Evolutionary conservation across 345 rosid species (phyloP), one percentile per base, ranked within the genome.

Genomic region (Aethionema arabicum): DNA sequence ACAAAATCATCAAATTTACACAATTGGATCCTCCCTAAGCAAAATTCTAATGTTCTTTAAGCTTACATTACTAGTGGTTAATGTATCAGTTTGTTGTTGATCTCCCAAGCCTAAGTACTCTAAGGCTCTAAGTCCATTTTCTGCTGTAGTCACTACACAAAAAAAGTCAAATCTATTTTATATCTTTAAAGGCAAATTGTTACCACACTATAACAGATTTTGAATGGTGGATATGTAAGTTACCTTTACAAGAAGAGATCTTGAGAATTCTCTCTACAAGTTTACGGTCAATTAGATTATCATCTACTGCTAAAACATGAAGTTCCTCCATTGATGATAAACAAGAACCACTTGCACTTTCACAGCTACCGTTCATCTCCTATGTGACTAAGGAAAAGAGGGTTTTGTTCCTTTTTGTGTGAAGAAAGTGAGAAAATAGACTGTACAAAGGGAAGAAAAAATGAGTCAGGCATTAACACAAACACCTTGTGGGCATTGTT

Each of bases 251-350:
- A 63, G 86, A 81, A 29, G 87, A 88, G 67, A 75, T 84, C 67
- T 73, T 78, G 54, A 88, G 84, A 37, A 90, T 65, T 45, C 56
- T 80, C 69, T 90, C 95, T 2, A 87, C 77, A 5, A 90, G 74
- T 64, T 79, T 87, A 8, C 90, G 76, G 46, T 90, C 95, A 15
- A 85, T 47, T 6, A 90, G 77, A 63, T 78, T 90, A 61, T 90
- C 97, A 73, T 90, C 97, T 1, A 90, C 95, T 5, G 95, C 97
- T 67, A 90, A 71, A 70, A 85, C 91, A 78, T 87, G 95, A 27
- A 76, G 85, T 58, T 50, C 42, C 66, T 68, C 72, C 66, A 68
- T 59, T 59, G 54, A 42, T 1, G 35, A 42, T 46, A 32, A 55
- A 65, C 6, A 35, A 45, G 29, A 56, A 40, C 8, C 31, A 35